Conservation (phyloP, 768 basidiomycete genomes). For the Coprinopsis strossmayeri region DNA sequence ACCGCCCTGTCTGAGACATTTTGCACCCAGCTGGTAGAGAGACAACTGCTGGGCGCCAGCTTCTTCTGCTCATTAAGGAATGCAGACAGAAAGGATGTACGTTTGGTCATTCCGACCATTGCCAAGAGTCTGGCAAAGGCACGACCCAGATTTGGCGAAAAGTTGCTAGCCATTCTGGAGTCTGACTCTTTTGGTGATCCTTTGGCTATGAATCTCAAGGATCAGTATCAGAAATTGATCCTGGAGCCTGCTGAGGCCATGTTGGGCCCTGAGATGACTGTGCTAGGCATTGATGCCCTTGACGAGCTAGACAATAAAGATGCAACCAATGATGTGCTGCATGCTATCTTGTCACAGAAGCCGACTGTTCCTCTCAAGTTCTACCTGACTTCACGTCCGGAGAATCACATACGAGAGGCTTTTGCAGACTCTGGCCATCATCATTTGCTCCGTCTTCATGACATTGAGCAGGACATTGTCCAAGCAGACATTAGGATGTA, state of each 20-base stretch:
- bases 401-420: conserved; percentile 9
- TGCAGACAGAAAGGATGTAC: neutral
- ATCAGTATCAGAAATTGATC: conserved; percentile 1
- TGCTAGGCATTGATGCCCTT: conserved; percentile 18
- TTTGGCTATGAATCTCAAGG: neutral
- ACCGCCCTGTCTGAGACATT: conserved; percentile 9
- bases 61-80: conserved; percentile 9
- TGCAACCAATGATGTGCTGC: conserved; percentile 14
- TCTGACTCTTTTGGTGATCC: neutral
- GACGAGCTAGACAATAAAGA: conserved; percentile 14
- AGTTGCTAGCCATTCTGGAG: neutral
- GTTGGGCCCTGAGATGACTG: neutral
- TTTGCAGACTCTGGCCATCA: conserved; percentile 5
- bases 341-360: conserved; percentile 7
- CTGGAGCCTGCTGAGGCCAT: neutral
- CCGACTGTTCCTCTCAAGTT: conserved; percentile 14
- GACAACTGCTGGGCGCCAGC: conserved; percentile 5
- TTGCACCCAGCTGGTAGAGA: neutral
- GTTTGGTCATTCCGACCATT: neutral
- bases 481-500: conserved; percentile 6
- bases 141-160: neutral
- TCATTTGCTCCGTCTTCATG: conserved; percentile 7
- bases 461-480: conserved; percentile 5
- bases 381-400: conserved; percentile 17
- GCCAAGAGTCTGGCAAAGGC: neutral